Evolutionary conservation across 2,329 filamentous ascomycete species (phyloP).

Genomic region (Fusarium sp.): DNA sequence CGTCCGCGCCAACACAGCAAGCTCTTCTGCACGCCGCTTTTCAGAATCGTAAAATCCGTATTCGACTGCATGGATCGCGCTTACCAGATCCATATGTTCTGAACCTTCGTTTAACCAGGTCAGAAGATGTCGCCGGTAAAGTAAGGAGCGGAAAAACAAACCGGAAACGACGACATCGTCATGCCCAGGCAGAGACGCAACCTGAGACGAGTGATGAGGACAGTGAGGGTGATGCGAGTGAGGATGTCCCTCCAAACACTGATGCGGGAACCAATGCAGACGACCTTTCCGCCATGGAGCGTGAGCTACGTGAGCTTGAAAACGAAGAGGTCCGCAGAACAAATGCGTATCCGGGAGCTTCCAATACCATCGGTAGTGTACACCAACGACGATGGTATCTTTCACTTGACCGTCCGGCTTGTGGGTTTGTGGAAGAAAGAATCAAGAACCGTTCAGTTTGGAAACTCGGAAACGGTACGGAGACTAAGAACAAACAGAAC

Average conservation of each 20-base stretch:
- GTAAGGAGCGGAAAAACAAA: constrained; percentile 28
- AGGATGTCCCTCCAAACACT: constrained; percentile 33
- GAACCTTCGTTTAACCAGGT: constrained; percentile 60
- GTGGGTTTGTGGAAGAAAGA: constrained; percentile 60
- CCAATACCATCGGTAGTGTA: constrained; percentile 71
- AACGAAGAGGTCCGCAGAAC: constrained; percentile 63
- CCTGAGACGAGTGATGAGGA: constrained; percentile 40
- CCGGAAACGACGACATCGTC: constrained; percentile 17
- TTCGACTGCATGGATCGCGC: constrained; percentile 62
- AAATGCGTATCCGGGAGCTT: constrained; percentile 73
- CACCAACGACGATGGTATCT: constrained; percentile 74
- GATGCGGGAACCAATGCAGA: constrained; percentile 9
- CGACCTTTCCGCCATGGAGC: constrained; percentile 48
- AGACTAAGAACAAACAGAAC: neutral
- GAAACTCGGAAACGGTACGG: neutral
- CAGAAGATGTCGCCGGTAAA: constrained; percentile 50
- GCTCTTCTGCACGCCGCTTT: constrained; percentile 62
- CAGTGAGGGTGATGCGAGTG: constrained; percentile 8
- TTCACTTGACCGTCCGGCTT: constrained; percentile 65
- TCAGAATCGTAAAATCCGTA: constrained; percentile 61
- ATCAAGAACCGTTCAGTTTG: constrained; percentile 27
- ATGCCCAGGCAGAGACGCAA: neutral
- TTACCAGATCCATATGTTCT: constrained; percentile 63
- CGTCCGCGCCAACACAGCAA: constrained; percentile 48
- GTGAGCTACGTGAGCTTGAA: constrained; percentile 55